These are phyloP conservation scores for Neopestalotiopsis rosae DNA, from an alignment of 2,329 filamentous ascomycete genomes.

Conservation along the genomic window DNA sequence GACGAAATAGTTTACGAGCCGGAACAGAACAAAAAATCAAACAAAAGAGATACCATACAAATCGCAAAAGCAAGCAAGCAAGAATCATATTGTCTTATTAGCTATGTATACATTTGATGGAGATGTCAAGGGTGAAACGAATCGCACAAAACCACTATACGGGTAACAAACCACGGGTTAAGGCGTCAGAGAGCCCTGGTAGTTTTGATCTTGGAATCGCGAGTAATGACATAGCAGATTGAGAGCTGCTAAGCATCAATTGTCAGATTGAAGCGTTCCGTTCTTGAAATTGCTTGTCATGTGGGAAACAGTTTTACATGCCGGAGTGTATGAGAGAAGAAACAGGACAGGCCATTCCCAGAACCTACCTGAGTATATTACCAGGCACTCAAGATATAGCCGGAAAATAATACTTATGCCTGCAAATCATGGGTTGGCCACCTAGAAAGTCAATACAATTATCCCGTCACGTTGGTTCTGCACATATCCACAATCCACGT, in stretches of 20 bases:
- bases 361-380: not conserved
- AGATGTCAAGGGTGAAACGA: constrained; percentile 71
- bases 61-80: not conserved
- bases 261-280: constrained; percentile 55
- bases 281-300: constrained; percentile 15
- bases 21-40: not conserved
- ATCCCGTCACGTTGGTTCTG: not conserved
- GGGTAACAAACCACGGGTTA: constrained; percentile 31
- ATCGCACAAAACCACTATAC: constrained; percentile 55
- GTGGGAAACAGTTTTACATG: not conserved
- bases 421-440: not conserved
- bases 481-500: not conserved
- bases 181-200: constrained; percentile 67
- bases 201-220: constrained; percentile 61
- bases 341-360: not conserved
- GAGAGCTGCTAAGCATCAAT: constrained; percentile 58
- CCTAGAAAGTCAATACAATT: not conserved
- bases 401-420: not conserved
- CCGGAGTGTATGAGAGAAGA: not conserved
- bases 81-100: constrained; percentile 5
- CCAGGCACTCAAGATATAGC: not conserved
- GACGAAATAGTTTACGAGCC: constrained; percentile 18
- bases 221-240: constrained; percentile 59
- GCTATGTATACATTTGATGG: constrained; percentile 4
- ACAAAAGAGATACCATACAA: not conserved